Evolutionary conservation across 75 land plant genomes (phyloP), one percentile per base, ranked within the genome.

Genomic region (Adiantum capillusveneris): DNA sequence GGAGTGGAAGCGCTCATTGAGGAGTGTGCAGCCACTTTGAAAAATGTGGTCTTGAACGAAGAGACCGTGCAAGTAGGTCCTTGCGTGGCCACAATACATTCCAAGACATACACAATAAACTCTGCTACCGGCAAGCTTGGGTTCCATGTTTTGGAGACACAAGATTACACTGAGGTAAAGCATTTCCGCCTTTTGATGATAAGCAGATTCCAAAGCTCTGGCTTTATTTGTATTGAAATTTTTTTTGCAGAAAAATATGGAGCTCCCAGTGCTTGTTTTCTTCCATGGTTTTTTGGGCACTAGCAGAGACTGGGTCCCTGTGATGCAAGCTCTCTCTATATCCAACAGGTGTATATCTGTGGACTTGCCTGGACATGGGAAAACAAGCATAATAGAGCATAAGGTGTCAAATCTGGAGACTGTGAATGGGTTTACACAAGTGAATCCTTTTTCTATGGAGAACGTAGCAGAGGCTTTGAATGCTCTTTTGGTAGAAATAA

Each of bases 321-420:
- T 82, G 11, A 95, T 90, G 97, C 65, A 86, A 42, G 79, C 81
- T 36, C 53, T 90, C 25, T 84, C 99, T 28, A 25, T 74, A 39
- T 75, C 80, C 19, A 67, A 68, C 36, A 75, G 89, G 70, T 86
- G 90, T 46, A 74, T 95, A 36, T 71, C 97, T 46, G 48, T 95
- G 62, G 93, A 95, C 56, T 88, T 95, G 51, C 99, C 99, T 30
- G 97, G 99, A 22, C 99, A 95, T 73, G 93, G 99, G 1, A 59
- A 66, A 65, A 75, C 97, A 11, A 22, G 53, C 0, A 59, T 78
- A 30, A 26, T 58, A 34, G 31, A 57, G 19, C 18, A 63, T 1
- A 41, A 17, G 25, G 2, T 19, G 1, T 16, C 22, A 28, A 31
- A 46, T 62, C 17, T 18, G 0, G 37, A 62, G 14, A 74, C 29